Evolutionary conservation across 345 rosid genomes (phyloP).

Genomic region (Orychophragmus violaceus): DNA sequence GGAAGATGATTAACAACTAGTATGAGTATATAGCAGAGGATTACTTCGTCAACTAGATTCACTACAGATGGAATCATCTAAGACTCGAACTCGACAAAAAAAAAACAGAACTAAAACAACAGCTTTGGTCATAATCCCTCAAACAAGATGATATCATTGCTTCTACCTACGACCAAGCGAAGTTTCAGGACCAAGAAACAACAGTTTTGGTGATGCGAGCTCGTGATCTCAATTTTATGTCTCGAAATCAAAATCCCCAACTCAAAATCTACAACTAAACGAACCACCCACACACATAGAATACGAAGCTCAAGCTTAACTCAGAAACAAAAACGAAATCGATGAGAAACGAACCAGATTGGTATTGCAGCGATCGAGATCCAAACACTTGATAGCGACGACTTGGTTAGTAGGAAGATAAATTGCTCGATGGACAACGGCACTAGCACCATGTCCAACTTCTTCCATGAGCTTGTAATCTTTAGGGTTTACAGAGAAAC

Average conservation of each 20-base stretch:
- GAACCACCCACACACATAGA: not conserved
- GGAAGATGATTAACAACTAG: too few species aligned
- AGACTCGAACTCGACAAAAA: not conserved
- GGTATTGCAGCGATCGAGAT: constrained; percentile 97
- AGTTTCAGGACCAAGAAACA: not conserved
- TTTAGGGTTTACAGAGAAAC: constrained; percentile 56
- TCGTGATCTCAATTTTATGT: not conserved
- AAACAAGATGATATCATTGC: not conserved
- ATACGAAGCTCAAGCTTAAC: not conserved
- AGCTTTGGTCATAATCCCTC: not conserved
- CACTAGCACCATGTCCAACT: constrained; percentile 94
- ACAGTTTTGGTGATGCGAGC: not conserved
- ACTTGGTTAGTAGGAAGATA: constrained; percentile 74
- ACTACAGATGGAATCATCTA: not conserved
- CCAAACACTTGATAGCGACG: constrained; percentile 91
- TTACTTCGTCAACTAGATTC: too few species aligned
- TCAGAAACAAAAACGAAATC: not conserved
- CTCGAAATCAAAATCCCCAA: not conserved
- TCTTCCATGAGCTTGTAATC: constrained; percentile 90
- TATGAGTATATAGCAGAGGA: too few species aligned
- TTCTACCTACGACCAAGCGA: not conserved
- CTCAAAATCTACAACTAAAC: not conserved
- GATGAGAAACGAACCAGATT: constrained; percentile 60
- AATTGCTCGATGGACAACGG: constrained; percentile 85
- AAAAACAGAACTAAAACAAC: constrained; percentile 1